phyloP scores from a whole-genome alignment of 306 rosid genomes.

The Echinosophora koreensis region DNA sequence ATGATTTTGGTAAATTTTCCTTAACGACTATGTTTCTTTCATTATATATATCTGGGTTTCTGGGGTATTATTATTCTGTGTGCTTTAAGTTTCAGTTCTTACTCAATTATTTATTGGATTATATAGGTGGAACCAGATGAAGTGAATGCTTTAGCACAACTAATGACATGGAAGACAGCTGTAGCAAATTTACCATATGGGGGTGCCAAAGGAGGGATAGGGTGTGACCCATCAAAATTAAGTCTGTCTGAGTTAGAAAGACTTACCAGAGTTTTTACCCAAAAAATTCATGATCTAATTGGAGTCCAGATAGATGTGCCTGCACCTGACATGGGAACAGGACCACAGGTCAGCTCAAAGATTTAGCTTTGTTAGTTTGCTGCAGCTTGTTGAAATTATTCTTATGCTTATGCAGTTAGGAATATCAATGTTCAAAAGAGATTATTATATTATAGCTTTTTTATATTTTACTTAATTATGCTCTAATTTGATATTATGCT shows the following conservation, averaged over 20 bases:
- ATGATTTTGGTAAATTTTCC: not conserved
- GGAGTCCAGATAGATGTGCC: conserved; percentile 84
- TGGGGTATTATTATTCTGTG: not conserved
- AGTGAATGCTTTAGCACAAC: conserved; percentile 96
- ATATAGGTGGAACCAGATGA: conserved; percentile 94
- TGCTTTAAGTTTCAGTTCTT: conserved; percentile 2
- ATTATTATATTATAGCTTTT: not conserved
- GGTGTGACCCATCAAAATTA: conserved; percentile 77
- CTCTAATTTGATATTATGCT: conserved; percentile 5
- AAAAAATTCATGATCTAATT: conserved; percentile 76
- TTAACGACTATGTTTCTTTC: not conserved
- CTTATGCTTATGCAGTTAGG: conserved; percentile 22
- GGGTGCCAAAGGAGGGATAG: conserved; percentile 99
- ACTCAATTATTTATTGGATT: conserved; percentile 33
- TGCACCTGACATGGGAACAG: conserved; percentile 90
- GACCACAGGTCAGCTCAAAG: conserved; percentile 67
- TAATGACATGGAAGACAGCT: conserved; percentile 99
- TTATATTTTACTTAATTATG: not conserved
- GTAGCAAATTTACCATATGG: conserved; percentile 98
- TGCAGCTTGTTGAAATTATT: not conserved
- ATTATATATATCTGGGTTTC: not conserved
- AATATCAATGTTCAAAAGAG: not conserved
- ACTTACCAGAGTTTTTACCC: conserved; percentile 86
- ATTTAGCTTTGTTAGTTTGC: not conserved
- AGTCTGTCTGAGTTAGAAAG: conserved; percentile 81